Conservation (phyloP, 352 stramenopile species). For the Phytophthora macrochlamydospora region DNA sequence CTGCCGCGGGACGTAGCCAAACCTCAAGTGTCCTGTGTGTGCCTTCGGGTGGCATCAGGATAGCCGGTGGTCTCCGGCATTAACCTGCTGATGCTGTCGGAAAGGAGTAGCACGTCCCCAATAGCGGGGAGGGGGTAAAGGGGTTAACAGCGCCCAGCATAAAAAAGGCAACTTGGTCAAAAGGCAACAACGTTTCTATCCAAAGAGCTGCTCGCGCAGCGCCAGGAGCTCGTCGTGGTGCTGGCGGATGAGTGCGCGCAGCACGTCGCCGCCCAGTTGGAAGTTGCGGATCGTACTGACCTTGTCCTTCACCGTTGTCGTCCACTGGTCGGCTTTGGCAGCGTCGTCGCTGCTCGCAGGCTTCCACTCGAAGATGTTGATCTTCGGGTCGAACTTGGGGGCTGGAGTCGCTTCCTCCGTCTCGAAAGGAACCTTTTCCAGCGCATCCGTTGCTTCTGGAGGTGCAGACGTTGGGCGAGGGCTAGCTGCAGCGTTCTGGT, state of each 20-base stretch:
- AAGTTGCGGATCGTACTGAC: slow-evolving; percentile 61
- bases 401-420: slow-evolving; percentile 3
- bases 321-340: slow-evolving; percentile 42
- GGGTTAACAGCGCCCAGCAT: no score
- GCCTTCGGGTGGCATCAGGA: no score
- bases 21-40: no score
- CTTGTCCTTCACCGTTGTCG: slow-evolving; percentile 43
- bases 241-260: slow-evolving; percentile 63
- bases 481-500: background rate
- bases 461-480: background rate
- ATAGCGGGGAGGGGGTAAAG: no score
- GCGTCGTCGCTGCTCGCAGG: slow-evolving; percentile 17
- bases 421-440: background rate
- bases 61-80: no score
- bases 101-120: no score
- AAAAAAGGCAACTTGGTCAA: no score
- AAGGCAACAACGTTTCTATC: slow-evolving; percentile 7
- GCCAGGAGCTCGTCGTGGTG: slow-evolving; percentile 63
- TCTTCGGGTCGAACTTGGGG: slow-evolving; percentile 29
- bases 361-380: slow-evolving; percentile 76
- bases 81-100: no score
- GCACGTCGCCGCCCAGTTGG: slow-evolving; percentile 54
- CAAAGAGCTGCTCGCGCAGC: slow-evolving; percentile 61
- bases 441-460: no score
- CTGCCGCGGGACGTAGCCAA: no score